Base-by-base conservation (phyloP, 1,284 basidiomycete genomes). In the Cryptococcus neoformans region DNA sequence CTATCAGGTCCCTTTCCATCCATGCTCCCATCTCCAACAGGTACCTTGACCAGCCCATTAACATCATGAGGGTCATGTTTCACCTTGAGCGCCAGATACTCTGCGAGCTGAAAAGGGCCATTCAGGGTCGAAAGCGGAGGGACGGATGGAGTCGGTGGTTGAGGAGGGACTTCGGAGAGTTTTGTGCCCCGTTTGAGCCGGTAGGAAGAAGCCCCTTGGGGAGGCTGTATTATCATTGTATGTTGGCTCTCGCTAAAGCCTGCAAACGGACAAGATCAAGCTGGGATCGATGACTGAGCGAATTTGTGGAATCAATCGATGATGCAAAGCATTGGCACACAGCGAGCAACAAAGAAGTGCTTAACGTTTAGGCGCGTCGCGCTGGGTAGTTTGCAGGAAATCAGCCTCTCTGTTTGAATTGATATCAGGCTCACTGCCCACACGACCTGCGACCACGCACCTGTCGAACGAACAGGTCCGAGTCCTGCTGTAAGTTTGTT, bases 21-120 rank as follows among this genome's bases (percentile, higher is more conserved):
- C 61, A 70, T 74, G 14, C 60, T 59, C n/a, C 55, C 58, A 50
- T 70, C 67, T 44, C 67, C 64, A 49, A 63, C 61, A 9, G 92
- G 92, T 2, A 93, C 78, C 35, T 86, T 81, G 0, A 94, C 86
- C 54, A 98, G 89, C 6, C 83, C 77, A 40, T 90, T 84, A 35
- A 97, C 88, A 72, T 95, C 87, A 78, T 95, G 91, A 0, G 92
- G 89, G 75, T 95, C 87, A 40, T 84, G 80, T 8, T 87, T 85
- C 60, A 96, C 89, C 62, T 94, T 84, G 40, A 91, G 81, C 0
- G 90, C 87, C 51, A 99, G 90, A 77, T 94, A 97, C 73, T 98
- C 93, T 70, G 97, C 92, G 2, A 96, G 82, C 74, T 95, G 92
- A 73, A 96, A 96, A 0, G 92, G 89, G 66, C 90, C 92, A 77